Evolutionary conservation across 2,329 filamentous ascomycete species (phyloP), one percentile per base, ranked within the genome.

Genomic region (Berkeleyomyces basicola): DNA sequence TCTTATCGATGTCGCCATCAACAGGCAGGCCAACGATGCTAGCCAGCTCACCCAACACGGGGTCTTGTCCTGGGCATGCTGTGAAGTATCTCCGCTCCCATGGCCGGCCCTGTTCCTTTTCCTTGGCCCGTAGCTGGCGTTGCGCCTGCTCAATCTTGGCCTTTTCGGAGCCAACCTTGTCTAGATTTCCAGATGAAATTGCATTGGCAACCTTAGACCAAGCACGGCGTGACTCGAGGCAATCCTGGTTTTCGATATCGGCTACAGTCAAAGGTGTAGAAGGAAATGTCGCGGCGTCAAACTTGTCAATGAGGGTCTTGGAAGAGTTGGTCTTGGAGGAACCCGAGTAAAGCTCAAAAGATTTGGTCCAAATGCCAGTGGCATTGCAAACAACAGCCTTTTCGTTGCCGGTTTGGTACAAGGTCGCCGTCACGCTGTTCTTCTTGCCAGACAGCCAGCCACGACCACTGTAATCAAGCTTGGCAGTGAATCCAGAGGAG

Each of bases 401-500:
- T 73, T 85, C 89, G 74, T 78, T 77, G 76, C 83, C 74, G 73
- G 88, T 83, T 14, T 77, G 80, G 75, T 87, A 90, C 63, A 97
- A 72, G 33, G 78, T 79, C 11, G 90, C 92, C 10, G 78, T 83
- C 72, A 97, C 90, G 63, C 81, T 87, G 76, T 97, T 97, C 78
- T 96, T 96, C 79, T 95, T 95, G 67, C 92, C 93, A 55, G 87
- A 90, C 7, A 99, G 74, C 92, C 92, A 99, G 64, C 92, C 92
- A 72, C 90, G 92, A 69, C 92, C 91, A 65, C 84, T 87, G 77
- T 96, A 99, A 72, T 96, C 90, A 70, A 97, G 88, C 76, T 90
- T 91, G 67, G 89, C 82, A 3, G 90, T 87, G 76, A 86, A 96
- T 61, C 93, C 92, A 2, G 85, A 87, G 33, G 87, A 93, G 67